Percentiles rank a stretch among this genome's conserved stretches.
Conservation (phyloP, 192 early-diverging fungal genomes). For the Rhizophlyctis rosea region DNA sequence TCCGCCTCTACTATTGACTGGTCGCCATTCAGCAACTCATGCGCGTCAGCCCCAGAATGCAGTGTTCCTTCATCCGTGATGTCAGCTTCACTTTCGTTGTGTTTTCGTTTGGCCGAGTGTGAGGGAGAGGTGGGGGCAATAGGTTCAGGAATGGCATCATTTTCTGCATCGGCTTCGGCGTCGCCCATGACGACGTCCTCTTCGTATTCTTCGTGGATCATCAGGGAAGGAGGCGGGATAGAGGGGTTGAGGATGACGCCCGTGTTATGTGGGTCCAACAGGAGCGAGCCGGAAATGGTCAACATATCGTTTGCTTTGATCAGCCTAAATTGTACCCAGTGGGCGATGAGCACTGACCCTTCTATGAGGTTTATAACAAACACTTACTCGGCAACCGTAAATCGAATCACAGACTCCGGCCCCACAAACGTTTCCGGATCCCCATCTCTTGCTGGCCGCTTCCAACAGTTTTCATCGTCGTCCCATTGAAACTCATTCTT, state of each 20-base stretch:
- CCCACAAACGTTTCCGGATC: slow-evolving; percentile 45
- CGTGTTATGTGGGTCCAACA: slow-evolving; percentile 28
- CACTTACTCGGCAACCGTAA: slow-evolving; percentile 67
- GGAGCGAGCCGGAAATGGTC: slow-evolving; percentile 74
- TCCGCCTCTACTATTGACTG: slow-evolving; percentile 23
- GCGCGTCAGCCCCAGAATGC: too few relatives aligned
- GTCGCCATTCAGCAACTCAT: too few relatives aligned
- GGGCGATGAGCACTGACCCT: background rate
- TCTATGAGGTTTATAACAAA: background rate
- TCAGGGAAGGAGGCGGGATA: slow-evolving; percentile 18
- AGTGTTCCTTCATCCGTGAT: too few relatives aligned
- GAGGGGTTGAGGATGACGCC: slow-evolving; percentile 31
- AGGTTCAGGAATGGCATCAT: background rate
- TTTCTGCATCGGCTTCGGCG: slow-evolving; percentile 11
- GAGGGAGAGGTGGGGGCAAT: background rate
- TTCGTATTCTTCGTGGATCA: slow-evolving; percentile 10
- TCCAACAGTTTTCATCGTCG: slow-evolving; percentile 29
- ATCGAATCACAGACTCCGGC: slow-evolving; percentile 63
- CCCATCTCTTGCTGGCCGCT: slow-evolving; percentile 21
- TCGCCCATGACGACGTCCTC: background rate
- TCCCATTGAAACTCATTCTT: slow-evolving; percentile 70
- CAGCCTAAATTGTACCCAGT: slow-evolving; percentile 44
- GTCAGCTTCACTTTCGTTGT: too few relatives aligned
- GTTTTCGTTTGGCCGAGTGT: slow-evolving; percentile 2
- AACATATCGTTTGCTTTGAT: slow-evolving; percentile 80